phyloP scores from a whole-genome alignment of 2,329 filamentous ascomycete species.

The Fusarium solani-melongenae region DNA sequence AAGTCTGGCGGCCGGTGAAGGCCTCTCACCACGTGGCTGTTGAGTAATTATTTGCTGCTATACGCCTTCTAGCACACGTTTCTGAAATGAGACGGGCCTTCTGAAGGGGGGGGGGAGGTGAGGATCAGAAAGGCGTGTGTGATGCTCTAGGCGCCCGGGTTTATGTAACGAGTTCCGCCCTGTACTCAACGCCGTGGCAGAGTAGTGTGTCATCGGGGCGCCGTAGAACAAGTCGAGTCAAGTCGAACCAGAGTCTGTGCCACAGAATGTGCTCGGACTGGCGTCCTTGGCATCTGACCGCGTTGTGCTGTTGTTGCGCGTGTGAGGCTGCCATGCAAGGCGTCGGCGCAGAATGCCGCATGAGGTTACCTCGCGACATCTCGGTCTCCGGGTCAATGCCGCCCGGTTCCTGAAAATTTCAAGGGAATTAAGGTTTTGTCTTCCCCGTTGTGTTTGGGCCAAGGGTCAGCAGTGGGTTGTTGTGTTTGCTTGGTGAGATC shows the following conservation, averaged over 20 bases:
- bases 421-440: not conserved
- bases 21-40: conserved; percentile 1
- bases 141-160: not conserved
- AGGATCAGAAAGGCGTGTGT: not conserved
- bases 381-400: not conserved
- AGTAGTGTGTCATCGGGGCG: not conserved
- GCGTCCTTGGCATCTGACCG: not conserved
- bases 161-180: not conserved
- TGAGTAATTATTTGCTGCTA: not conserved
- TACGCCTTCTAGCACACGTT: not conserved
- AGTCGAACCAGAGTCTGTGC: not conserved
- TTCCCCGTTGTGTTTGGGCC: not conserved
- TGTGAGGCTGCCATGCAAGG: not conserved
- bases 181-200: not conserved
- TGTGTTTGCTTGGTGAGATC: not conserved
- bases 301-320: not conserved
- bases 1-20: not conserved
- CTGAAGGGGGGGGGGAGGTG: not conserved
- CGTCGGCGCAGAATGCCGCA: not conserved
- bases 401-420: not conserved
- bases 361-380: not conserved
- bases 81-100: not conserved
- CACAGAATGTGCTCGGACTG: conserved; percentile 9
- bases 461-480: not conserved
- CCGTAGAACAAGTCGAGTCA: not conserved